These are phyloP conservation scores for Colletotrichum trifolii DNA, from an alignment of 2,329 filamentous ascomycete genomes.

Conservation along the genomic window DNA sequence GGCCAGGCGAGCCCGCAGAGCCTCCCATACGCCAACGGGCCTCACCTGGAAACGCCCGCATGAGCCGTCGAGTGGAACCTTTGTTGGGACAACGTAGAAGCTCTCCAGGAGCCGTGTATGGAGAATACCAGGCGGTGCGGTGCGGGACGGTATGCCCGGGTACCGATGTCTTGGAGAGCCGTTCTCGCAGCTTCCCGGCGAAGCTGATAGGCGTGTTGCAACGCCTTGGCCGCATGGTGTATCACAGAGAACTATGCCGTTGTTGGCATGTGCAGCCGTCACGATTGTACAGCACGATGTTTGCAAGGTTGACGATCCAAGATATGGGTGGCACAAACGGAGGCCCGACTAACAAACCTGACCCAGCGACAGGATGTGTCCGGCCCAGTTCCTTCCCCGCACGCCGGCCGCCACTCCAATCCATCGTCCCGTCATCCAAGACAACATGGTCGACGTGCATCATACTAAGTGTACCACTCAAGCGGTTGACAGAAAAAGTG, in stretches of 20 bases:
- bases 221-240: constrained; percentile 30
- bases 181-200: constrained; percentile 20
- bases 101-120: constrained; percentile 6
- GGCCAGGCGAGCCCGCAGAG: constrained; percentile 4
- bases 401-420: constrained; percentile 9
- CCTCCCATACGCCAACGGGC: neutral
- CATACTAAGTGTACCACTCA: too few relatives aligned
- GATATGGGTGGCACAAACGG: constrained; percentile 12
- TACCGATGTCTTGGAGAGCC: constrained; percentile 18
- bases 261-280: constrained; percentile 36
- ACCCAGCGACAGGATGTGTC: constrained; percentile 24
- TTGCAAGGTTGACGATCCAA: constrained; percentile 14
- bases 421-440: too few relatives aligned
- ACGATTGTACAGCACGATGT: constrained; percentile 16
- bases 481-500: too few relatives aligned
- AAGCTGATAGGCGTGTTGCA: constrained; percentile 31
- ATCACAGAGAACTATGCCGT: constrained; percentile 30
- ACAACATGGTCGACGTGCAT: too few relatives aligned
- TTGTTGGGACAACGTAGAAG: constrained; percentile 10
- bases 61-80: neutral
- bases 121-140: constrained; percentile 27
- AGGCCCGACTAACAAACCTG: constrained; percentile 18
- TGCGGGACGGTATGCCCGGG: constrained; percentile 22
- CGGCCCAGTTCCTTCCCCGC: constrained; percentile 20
- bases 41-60: neutral